Evolutionary conservation across 805 yeast species (phyloP), one percentile per base, ranked within the genome.

Genomic region (Debaryomyces maramus): DNA sequence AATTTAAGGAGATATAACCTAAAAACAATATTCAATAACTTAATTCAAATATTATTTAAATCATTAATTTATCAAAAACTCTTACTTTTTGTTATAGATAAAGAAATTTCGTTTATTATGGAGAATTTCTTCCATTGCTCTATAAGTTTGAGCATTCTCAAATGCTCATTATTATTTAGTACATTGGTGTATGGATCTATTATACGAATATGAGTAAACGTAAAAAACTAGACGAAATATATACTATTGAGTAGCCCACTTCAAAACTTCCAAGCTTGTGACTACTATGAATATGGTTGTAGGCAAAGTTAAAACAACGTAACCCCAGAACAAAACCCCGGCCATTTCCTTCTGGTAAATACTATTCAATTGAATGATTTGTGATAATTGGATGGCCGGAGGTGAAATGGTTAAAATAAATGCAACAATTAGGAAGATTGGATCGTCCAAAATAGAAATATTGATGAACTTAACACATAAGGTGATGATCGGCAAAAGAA

Each of bases 341-440:
- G 87, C 83, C 91, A 85, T 85, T 60, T 85, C 95, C 53, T 77
- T 81, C 56, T 85, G 90, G 59, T 77, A 85, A 33, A 85, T 70
- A 49, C 80, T 83, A 57, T 85, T 85, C 51, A 85, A 66, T 55
- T 84, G 91, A 39, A 88, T 83, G 45, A 85, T 85, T 56, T 85
- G 95, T 17, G 89, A 82, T 41, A 85, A 67, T 61, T 85, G 95
- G 48, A 85, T 85, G 4, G 91, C 93, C 2, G 95, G 93, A 3
- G 95, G 93, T 1, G 89, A 78, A 3, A 84, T 78, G 1, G 90
- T 85, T 46, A 85, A 72, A 21, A 85, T 72, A 53, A 85, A 85
- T 8, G 88, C 80, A 31, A 86, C 90, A 44, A 85, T 79, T 52
- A 85, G 66, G 53, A 85, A 85, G 30, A 85, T 85, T 26, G 95